These are phyloP conservation scores for Zygosaccharomyces pseudobailii DNA, from an alignment of 1,139 yeast genomes.

Conservation along the genomic window DNA sequence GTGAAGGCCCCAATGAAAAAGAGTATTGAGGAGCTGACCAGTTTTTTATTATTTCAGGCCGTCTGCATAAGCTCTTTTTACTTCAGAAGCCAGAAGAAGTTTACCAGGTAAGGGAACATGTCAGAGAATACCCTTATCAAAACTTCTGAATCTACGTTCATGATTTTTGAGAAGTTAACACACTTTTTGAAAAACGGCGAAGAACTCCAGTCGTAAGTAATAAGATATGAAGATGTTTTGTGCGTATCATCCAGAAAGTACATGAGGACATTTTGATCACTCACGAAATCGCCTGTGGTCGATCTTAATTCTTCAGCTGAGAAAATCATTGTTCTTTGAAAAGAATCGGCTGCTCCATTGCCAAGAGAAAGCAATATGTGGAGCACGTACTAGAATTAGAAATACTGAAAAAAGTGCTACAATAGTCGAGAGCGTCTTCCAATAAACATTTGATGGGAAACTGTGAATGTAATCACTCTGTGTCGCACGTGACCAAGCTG, in stretches of 20 bases:
- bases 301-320: not conserved
- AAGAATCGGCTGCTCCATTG: not conserved
- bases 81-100: not conserved
- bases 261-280: not conserved
- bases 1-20: too few species aligned
- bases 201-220: not conserved
- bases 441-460: not conserved
- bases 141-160: not conserved
- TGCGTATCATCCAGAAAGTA: not conserved
- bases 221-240: not conserved
- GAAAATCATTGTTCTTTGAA: not conserved
- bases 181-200: not conserved
- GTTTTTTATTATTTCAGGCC: not conserved
- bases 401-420: not conserved
- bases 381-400: not conserved
- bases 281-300: not conserved
- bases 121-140: not conserved
- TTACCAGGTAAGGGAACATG: not conserved
- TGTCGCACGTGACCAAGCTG: too few species aligned
- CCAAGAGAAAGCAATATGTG: not conserved
- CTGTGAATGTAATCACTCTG: too few species aligned
- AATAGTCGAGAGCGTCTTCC: not conserved
- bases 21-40: too few species aligned
- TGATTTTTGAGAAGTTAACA: not conserved
- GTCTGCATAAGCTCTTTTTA: not conserved